Conservation (phyloP, 371 early-diverging fungal genomes). For the Parasitella parasitica region DNA sequence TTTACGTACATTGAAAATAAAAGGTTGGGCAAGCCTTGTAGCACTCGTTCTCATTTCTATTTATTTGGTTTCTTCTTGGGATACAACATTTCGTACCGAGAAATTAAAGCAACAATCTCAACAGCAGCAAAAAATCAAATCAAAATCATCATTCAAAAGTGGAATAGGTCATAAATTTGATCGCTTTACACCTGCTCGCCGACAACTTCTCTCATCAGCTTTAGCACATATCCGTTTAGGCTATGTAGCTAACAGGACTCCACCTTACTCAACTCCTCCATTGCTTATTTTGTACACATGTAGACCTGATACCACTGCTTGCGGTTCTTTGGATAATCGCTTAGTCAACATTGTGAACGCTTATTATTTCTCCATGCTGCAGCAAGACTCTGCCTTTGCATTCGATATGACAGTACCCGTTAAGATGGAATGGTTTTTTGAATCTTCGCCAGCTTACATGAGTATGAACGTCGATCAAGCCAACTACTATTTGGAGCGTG, state of each 20-base stretch:
- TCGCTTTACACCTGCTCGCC: constrained; percentile 9
- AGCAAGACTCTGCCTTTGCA: constrained; percentile 42
- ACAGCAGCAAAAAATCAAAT: not conserved
- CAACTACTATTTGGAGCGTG: constrained; percentile 23
- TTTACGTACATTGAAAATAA: not conserved
- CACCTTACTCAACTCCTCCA: constrained; percentile 41
- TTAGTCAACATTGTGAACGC: constrained; percentile 27
- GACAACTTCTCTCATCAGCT: constrained; percentile 22
- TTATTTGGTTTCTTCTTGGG: not conserved
- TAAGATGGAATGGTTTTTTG: constrained; percentile 39
- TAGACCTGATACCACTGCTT: not conserved
- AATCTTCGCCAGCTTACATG: constrained; percentile 31
- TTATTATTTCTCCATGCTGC: constrained; percentile 43
- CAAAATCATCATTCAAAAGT: not conserved
- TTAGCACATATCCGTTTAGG: constrained; percentile 40
- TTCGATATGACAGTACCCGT: constrained; percentile 34
- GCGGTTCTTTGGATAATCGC: constrained; percentile 37
- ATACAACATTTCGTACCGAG: not conserved
- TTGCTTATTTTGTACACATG: constrained; percentile 37
- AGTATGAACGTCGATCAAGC: constrained; percentile 33
- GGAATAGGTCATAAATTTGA: not conserved
- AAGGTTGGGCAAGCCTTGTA: not conserved
- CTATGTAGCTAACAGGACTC: constrained; percentile 48
- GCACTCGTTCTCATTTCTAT: not conserved
- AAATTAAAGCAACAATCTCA: not conserved